Percentiles rank a stretch among this genome's conserved stretches.
Evolutionary conservation across 345 rosid genomes (phyloP).

Genomic region (Cochlearia excelsa): DNA sequence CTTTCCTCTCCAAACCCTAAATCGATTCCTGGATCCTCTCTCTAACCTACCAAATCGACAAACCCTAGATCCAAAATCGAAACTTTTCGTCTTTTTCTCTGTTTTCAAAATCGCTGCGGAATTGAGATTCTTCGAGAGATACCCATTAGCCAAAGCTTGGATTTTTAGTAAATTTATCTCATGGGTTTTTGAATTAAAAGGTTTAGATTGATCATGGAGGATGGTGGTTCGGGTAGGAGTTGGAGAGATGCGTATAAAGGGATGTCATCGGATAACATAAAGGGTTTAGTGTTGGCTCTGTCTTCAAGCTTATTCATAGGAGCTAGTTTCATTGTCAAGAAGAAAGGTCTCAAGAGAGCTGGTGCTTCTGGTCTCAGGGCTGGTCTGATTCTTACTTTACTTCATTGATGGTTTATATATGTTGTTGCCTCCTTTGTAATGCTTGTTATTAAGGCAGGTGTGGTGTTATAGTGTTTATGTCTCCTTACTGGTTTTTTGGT

Average conservation of each 20-base stretch:
- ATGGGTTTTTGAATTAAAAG: no score
- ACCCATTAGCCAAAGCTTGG: constrained; percentile 23
- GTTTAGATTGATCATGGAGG: no score
- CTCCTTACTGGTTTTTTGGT: no score
- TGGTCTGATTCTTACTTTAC: constrained; percentile 36
- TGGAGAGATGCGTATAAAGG: constrained; percentile 57
- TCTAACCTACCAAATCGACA: constrained; percentile 1
- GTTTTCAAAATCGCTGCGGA: not conserved
- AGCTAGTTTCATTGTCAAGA: constrained; percentile 84
- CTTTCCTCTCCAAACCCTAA: constrained; percentile 13
- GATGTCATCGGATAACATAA: constrained; percentile 80
- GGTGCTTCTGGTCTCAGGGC: constrained; percentile 69
- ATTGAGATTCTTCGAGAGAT: constrained; percentile 12
- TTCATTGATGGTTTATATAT: no score
- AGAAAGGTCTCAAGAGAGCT: constrained; percentile 82
- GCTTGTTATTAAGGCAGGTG: no score
- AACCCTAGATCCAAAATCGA: constrained; percentile 30
- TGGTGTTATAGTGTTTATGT: no score
- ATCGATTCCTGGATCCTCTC: constrained; percentile 27
- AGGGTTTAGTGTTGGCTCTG: constrained; percentile 80
- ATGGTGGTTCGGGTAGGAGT: constrained; percentile 16
- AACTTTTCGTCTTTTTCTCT: constrained; percentile 9
- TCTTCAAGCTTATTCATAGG: constrained; percentile 86
- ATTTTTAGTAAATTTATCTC: not conserved
- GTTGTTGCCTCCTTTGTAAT: no score